Evolutionary conservation across 768 basidiomycete species (phyloP), one percentile per base, ranked within the genome.

Genomic region (Agrocybe praecox): DNA sequence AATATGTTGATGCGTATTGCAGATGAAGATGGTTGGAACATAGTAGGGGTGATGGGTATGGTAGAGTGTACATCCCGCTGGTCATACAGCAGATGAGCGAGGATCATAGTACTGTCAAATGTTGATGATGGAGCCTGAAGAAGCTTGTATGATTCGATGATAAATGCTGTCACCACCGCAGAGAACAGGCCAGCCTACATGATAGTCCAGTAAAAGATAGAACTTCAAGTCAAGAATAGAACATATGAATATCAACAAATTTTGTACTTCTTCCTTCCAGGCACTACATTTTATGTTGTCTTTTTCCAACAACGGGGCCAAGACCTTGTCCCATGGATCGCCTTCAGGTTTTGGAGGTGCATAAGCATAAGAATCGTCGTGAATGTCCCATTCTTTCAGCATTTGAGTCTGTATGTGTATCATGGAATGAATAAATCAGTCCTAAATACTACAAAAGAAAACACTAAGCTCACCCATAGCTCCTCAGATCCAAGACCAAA

Each of bases 141-240:
- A 26, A 48, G 53, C 24, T 61, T 53, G 36, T 67, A 61, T 2
- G 63, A 56, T 15, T 65, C 61, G 2, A 65, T 52, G 2, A 57
- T 50, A 42, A 67, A 67, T 21, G 61, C 54, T 19, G 65, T 67
- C 11, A 67, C 59, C 4, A 62, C 56, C 6, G 62, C 64, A 24
- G 65, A 65, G 51, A 65, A 65, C 8, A 65, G 49, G 32, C 64
- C 64, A 45, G 64, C 64, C 64, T 67, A 22, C n/a, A n/a, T 21
- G 23, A 29, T 29, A 29, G 26, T 9, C 26, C 26, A 29, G 26
- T 29, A 29, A 29, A 29, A 29, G 4, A 40, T 40, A 14, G 3
- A 12, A 40, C 6, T 40, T 40, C 5, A n/a, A 40, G 4, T 15
- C 5, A 40, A 12, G n/a, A n/a, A 14, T 14, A n/a, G 12, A 40